Evolutionary conservation across 805 yeast genomes (phyloP), one percentile per base, ranked within the genome.

Genomic region (Cyberlindnera meyerae): DNA sequence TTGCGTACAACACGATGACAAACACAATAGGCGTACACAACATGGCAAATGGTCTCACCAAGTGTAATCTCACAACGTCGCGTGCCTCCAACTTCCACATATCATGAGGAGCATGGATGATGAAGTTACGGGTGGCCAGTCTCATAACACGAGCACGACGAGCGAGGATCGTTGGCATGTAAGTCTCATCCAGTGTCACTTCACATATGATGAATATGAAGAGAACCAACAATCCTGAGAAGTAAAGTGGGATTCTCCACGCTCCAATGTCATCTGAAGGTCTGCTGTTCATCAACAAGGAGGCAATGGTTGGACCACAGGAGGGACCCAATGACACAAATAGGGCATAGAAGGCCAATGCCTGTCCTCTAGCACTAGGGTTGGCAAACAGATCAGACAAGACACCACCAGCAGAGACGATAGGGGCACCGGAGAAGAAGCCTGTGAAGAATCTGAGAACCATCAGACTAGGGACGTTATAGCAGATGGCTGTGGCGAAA

Each of bases 201-300:
- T 70, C 71, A 33, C 64, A 58, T 5, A 65, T 40, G 5, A 60
- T 13, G 25, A 62, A 51, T 1, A 66, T 44, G 16, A 57, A 53
- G n/a, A 61, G 33, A 4, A 58, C 35, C 24, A 71, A 49, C 9
- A 75, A 61, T 3, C 75, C 80, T 9, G 65, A 55, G 36, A 74
- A 61, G 65, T 76, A 79, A 18, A 66, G 60, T 5, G 77, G 63
- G 71, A 81, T 73, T 46, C 82, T 61, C 84, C 84, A 79, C 2
- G 60, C 48, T 5, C 71, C 75, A 42, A 62, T 39, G 26, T 44
- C 55, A 18, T 50, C 48, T 27, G 62, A 58, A 31, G 61, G 47
- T 33, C 43, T 35, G 32, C 39, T 62, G 13, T 70, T 67, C 29
- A 67, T 65, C 35, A 77, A 48, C 31, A 71, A 54, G 5, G 75